These are phyloP conservation scores for Boletus subparvulus DNA, from an alignment of 768 basidiomycete genomes.

Conservation along the genomic window DNA sequence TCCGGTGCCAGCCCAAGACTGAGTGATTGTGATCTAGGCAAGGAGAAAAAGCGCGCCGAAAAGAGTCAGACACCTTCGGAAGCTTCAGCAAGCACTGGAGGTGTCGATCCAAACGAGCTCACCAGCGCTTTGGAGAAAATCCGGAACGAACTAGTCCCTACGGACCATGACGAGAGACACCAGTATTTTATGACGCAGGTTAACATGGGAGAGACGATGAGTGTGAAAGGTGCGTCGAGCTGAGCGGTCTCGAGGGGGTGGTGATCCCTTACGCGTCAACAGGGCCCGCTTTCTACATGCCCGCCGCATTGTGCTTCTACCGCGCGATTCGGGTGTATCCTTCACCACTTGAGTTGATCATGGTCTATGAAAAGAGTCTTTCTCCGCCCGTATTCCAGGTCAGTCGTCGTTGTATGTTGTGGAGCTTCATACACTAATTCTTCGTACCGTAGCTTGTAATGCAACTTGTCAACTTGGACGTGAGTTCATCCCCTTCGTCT, in stretches of 20 bases:
- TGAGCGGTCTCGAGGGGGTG: background rate
- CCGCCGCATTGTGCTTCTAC: conserved; percentile 89
- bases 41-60: conserved; percentile 87
- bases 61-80: conserved; percentile 57
- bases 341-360: conserved; percentile 88
- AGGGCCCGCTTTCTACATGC: conserved; percentile 79
- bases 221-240: conserved; percentile 55
- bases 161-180: conserved; percentile 76
- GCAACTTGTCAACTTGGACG: conserved; percentile 85
- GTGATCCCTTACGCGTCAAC: conserved; percentile 4
- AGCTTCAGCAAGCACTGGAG: conserved; percentile 21
- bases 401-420: conserved; percentile 10
- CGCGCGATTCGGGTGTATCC: conserved; percentile 94
- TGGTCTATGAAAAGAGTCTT: conserved; percentile 92
- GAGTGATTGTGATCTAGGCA: conserved; percentile 51
- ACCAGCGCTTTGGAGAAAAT: conserved; percentile 63
- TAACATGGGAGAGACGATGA: conserved; percentile 81
- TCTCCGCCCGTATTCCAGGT: conserved; percentile 81
- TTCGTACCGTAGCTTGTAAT: conserved; percentile 54
- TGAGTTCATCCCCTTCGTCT: conserved; percentile 62
- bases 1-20: background rate
- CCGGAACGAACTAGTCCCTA: conserved; percentile 66
- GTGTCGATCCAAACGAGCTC: conserved; percentile 52
- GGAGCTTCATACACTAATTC: conserved; percentile 6
- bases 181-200: conserved; percentile 91